These are phyloP conservation scores for Cercospora sojina DNA, from an alignment of 2,329 filamentous ascomycete genomes.

Conservation along the genomic window DNA sequence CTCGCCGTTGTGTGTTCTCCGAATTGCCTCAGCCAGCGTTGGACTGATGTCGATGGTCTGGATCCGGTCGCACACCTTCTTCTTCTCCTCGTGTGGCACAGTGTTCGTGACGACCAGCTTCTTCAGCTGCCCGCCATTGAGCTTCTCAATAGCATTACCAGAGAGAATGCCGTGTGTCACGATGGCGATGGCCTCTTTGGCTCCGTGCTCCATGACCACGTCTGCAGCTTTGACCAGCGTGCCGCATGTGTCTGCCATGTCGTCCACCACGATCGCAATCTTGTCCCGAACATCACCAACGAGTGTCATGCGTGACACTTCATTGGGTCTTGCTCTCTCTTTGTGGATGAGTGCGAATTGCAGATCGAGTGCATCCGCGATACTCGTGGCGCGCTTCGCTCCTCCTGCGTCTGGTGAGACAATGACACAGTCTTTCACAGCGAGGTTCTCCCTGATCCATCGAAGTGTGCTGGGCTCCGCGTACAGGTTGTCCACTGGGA, in stretches of 20 bases:
- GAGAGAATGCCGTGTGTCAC: conserved; percentile 92
- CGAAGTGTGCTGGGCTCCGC: conserved; percentile 88
- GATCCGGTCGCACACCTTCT: conserved; percentile 72
- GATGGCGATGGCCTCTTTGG: conserved; percentile 85
- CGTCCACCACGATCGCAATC: conserved; percentile 92
- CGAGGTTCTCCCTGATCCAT: conserved; percentile 86
- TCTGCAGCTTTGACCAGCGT: conserved; percentile 85
- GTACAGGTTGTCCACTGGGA: conserved; percentile 78
- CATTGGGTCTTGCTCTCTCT: conserved; percentile 85
- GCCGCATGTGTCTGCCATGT: conserved; percentile 96
- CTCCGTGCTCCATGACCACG: conserved; percentile 82
- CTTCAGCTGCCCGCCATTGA: conserved; percentile 74
- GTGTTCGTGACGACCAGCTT: conserved; percentile 90
- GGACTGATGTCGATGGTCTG: conserved; percentile 90
- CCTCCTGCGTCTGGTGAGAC: conserved; percentile 94
- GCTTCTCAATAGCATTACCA: conserved; percentile 80
- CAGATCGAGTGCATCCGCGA: conserved; percentile 86
- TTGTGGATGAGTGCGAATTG: conserved; percentile 96
- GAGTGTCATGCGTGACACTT: conserved; percentile 91
- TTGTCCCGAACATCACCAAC: conserved; percentile 90
- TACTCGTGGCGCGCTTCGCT: conserved; percentile 88
- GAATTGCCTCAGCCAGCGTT: conserved; percentile 71
- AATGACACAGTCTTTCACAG: conserved; percentile 81
- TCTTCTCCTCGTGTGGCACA: conserved; percentile 77
- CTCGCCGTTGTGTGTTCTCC: conserved; percentile 67